Base-by-base conservation (phyloP, 2,329 filamentous ascomycete genomes). In the Ambrosiella xylebori region DNA sequence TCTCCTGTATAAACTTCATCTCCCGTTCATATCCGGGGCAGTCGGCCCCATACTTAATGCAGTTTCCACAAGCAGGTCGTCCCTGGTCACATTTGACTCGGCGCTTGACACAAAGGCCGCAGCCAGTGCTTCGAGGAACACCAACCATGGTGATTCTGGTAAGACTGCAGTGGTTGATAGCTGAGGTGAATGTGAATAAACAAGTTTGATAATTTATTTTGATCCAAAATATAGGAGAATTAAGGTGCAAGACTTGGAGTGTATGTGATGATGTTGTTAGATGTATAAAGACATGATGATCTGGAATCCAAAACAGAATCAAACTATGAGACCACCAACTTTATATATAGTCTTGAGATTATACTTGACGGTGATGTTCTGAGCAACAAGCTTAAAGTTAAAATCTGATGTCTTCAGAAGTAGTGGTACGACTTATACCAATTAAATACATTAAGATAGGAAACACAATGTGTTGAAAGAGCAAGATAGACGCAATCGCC, bases 51-150 rank as follows among this genome's bases (percentile, higher is more conserved):
- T 72, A 72, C 56, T 65, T 69, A 57, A 64, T 60, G 63, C 71
- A 73, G 56, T 73, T 73, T 27, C 64, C 65, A 57, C 71, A 72
- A 57, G 64, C 65, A 9, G 74, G 74, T 9, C 67, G 68, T 19
- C 62, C 65, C 64, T 75, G 69, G 63, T 77, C 74, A 61, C 75
- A 76, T 66, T 74, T 71, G 59, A 73, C 68, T 53, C 68, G 68
- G 57, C 71, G 67, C 64, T 67, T 69, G 59, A 70, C 67, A 64
- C 71, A 73, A 44, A 72, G 65, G 57, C 66, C 66, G 63, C 71
- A 73, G 61, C 63, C 63, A 9, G 59, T 64, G 59, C 63, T 64
- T 35, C 63, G 54, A 2, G 63, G 62, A 4, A 64, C 62, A 39
- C 63, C 63, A n/a, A 64, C 63, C 63, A 64, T 64, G 41, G 38